phyloP scores from a whole-genome alignment of 108 stramenopile genomes.

The Ochromonas danica region DNA sequence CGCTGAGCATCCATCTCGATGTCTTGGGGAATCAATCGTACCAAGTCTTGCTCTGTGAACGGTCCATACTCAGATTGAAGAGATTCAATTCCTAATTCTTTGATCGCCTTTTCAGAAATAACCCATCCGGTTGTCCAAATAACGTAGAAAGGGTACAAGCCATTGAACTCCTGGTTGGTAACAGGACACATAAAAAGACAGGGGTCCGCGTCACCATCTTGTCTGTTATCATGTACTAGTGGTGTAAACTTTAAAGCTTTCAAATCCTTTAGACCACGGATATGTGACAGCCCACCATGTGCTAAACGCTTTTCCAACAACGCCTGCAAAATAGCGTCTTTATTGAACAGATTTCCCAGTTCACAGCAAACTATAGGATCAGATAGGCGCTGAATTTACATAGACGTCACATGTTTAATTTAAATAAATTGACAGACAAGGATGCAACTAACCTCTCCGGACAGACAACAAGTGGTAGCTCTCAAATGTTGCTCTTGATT shows the following conservation, averaged over 20 bases:
- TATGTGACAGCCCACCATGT: conserved; percentile 45
- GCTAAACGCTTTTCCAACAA: conserved; percentile 49
- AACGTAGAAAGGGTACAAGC: conserved; percentile 46
- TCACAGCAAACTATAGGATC: conserved; percentile 58
- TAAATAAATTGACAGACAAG: not conserved
- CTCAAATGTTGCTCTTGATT: conserved; percentile 28
- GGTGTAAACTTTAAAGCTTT: conserved; percentile 41
- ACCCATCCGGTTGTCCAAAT: conserved; percentile 55
- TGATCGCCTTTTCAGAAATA: conserved; percentile 50
- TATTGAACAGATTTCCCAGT: conserved; percentile 61
- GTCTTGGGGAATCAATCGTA: conserved; percentile 32
- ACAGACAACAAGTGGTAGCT: not conserved
- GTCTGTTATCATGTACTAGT: not conserved
- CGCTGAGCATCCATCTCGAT: not conserved
- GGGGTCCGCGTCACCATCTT: conserved; percentile 25
- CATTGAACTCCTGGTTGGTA: conserved; percentile 53
- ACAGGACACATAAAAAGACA: conserved; percentile 53
- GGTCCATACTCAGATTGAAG: conserved; percentile 56
- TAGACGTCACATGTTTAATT: not conserved
- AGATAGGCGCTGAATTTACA: conserved; percentile 40
- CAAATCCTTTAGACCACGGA: conserved; percentile 53
- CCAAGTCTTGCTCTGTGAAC: conserved; percentile 36
- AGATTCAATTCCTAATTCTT: conserved; percentile 50
- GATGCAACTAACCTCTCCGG: conserved; percentile 31
- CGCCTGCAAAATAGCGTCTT: conserved; percentile 50